A percentile compares a stretch with the other conserved stretches of the same genome.
These are phyloP conservation scores for Naganishia sp. DNA, from an alignment of 1,284 basidiomycete genomes.

Conservation along the genomic window DNA sequence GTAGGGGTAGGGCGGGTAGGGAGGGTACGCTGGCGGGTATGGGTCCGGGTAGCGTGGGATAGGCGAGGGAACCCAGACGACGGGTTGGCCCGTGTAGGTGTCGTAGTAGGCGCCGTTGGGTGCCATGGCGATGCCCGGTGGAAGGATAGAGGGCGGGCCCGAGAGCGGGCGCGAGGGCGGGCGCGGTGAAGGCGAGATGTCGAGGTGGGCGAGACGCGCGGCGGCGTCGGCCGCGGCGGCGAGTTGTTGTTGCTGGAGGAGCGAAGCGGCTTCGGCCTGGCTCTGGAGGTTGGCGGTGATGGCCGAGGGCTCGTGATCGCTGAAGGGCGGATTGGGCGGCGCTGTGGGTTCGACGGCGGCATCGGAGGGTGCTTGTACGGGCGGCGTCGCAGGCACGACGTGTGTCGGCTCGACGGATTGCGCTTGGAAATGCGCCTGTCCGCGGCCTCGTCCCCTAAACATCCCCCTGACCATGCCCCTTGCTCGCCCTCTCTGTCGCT, in stretches of 20 bases:
- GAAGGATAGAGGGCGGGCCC: conserved; percentile 51
- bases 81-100: conserved; percentile 71
- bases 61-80: conserved; percentile 63
- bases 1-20: conserved; percentile 3
- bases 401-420: conserved; percentile 10
- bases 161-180: conserved; percentile 6
- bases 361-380: not conserved
- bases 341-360: conserved; percentile 14
- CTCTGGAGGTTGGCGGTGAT: conserved; percentile 28
- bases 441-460: conserved; percentile 47
- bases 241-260: conserved; percentile 30
- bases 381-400: not conserved
- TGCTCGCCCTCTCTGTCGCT: conserved; percentile 57
- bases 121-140: conserved; percentile 71
- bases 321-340: conserved; percentile 7
- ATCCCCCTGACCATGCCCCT: conserved; percentile 22
- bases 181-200: conserved; percentile 21
- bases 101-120: conserved; percentile 74
- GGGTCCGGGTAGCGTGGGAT: conserved; percentile 53
- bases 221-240: conserved; percentile 28
- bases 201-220: conserved; percentile 16
- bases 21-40: conserved; percentile 7
- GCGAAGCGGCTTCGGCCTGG: conserved; percentile 32
- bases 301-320: conserved; percentile 19
- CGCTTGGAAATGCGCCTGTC: conserved; percentile 42